Evolutionary conservation across 495 filamentous ascomycete genomes (phyloP).

Genomic region (Rusavskia elegans): DNA sequence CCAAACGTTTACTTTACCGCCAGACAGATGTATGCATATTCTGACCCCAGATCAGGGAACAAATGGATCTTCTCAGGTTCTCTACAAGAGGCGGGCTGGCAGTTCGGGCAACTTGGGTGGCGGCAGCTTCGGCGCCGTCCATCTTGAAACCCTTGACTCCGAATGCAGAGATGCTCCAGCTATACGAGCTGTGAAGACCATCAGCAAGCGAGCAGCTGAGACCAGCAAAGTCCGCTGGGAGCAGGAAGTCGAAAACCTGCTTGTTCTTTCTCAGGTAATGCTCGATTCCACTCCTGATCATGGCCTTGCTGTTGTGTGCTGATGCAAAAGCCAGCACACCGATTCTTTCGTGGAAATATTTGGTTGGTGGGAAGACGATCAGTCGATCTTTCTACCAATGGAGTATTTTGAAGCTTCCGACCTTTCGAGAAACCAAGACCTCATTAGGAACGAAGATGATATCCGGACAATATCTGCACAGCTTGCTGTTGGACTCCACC

Average conservation of each 20-base stretch:
- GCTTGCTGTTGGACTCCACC: neutral
- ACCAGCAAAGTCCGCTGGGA: no score
- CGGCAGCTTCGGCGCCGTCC: neutral
- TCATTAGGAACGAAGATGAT: neutral
- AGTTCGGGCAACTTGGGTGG: neutral
- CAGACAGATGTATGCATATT: neutral
- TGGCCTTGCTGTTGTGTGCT: no score
- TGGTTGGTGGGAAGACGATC: conserved; percentile 20
- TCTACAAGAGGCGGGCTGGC: neutral
- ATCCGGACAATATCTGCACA: neutral
- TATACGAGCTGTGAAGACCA: neutral
- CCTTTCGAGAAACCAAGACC: conserved; percentile 14
- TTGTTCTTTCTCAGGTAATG: no score
- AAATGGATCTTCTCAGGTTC: neutral
- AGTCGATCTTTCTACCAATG: conserved; percentile 22
- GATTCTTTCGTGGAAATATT: neutral
- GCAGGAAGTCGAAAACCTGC: no score
- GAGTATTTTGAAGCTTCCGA: conserved; percentile 25
- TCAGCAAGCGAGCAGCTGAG: neutral
- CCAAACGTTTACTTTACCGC: neutral
- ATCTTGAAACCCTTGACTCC: neutral
- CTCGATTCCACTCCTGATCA: no score
- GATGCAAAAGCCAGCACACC: no score
- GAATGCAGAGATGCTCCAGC: neutral
- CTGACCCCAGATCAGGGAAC: neutral